phyloP scores from a whole-genome alignment of 495 filamentous ascomycete genomes.

The Hypoxylon crocopeplum region DNA sequence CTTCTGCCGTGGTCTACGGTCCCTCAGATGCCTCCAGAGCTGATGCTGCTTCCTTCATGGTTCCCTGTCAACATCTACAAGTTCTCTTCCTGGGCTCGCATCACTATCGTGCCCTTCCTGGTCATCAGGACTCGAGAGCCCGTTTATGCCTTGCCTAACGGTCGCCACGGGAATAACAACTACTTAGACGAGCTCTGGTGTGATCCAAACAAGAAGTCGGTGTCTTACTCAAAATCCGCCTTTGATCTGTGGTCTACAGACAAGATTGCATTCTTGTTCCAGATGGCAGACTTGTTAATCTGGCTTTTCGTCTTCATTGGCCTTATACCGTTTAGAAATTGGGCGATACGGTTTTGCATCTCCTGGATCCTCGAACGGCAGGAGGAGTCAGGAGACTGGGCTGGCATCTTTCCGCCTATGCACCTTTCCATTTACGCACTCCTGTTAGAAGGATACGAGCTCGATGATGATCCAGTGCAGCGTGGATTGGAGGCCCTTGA shows the following conservation, averaged over 20 bases:
- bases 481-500: conserved; percentile 38
- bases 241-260: conserved; percentile 8
- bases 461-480: conserved; percentile 12
- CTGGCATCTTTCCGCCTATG: conserved; percentile 44
- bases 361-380: conserved; percentile 45
- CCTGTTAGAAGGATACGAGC: conserved; percentile 40
- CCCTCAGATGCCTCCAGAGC: conserved; percentile 49
- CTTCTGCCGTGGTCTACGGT: conserved; percentile 51
- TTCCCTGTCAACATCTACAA: conserved; percentile 48
- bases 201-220: conserved; percentile 37
- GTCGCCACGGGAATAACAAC: conserved; percentile 34
- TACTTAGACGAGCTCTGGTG: conserved; percentile 53
- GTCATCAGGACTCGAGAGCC: conserved; percentile 48
- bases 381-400: conserved; percentile 42
- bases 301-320: conserved; percentile 30
- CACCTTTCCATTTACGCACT: conserved; percentile 39
- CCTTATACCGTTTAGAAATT: conserved; percentile 9
- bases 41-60: conserved; percentile 45
- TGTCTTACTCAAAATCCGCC: conserved; percentile 34
- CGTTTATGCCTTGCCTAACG: conserved; percentile 46
- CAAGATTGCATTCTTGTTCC: conserved; percentile 34
- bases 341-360: conserved; percentile 28
- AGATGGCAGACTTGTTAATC: conserved; percentile 37
- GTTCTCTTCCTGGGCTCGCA: conserved; percentile 48
- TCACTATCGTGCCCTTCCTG: conserved; percentile 46